Base-by-base conservation (phyloP, 208 protist species). In the Leishmania turanica region DNA sequence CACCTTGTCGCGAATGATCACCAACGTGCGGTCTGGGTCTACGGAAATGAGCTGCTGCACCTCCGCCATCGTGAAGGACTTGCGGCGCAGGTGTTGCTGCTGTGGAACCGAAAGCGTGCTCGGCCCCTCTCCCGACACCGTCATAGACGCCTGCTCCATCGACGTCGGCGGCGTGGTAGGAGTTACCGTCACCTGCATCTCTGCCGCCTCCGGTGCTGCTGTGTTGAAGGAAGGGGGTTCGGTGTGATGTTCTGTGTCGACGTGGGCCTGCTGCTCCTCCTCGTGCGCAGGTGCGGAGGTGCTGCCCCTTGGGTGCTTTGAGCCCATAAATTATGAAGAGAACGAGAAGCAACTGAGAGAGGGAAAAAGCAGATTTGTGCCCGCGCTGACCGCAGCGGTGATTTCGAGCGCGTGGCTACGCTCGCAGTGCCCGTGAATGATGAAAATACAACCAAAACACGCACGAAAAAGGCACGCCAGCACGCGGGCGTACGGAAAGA, bases 1-100 rank as follows among this genome's bases (percentile, higher is more conserved):
- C 4, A 98, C 95, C 62, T 95, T 93, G 75, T 90, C 88, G 53
- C 95, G 72, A 6, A 97, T 91, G 34, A 96, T 58, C 19, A 89
- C 79, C 31, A 89, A 47, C 27, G 78, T 51, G n/a, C 78, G 86
- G 17, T 82, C 78, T 37, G 83, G 82, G 42, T 88, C 77, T n/a
- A 69, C 64, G 45, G 82, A 66, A 53, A 86, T 65, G 13, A 82
- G 51, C 34, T 58, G 45, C 47, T 86, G 62, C 53, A 86, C 77
- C 27, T 82, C 82, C 2, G 24, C 51, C 47, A 75, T 69, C 19
- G 77, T 86, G 66, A 82, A 86, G 6, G 47, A 51, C 54, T 80
- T 86, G 40, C 66, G 49, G 27, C 60, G 53, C 3, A 3, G 58
- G 56, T 37, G 21, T 15, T 45, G 54, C 53, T 77, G 56, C 56